A percentile compares a stretch with the other conserved stretches of the same genome.
phyloP scores from a whole-genome alignment of 805 yeast genomes.

The Saccharomyces eubayanus region DNA sequence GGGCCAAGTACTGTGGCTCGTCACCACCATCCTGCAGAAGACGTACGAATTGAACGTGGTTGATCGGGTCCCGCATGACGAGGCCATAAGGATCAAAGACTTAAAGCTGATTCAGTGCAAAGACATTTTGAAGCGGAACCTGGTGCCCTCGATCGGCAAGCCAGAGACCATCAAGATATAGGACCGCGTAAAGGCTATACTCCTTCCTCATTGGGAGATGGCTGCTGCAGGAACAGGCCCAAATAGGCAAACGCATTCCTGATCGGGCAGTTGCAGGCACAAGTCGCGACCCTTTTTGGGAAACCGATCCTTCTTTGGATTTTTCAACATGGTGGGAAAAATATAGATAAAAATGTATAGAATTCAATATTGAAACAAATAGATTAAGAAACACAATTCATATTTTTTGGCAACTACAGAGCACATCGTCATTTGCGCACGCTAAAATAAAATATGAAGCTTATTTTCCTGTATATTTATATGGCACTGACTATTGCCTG shows the following conservation, averaged over 20 bases:
- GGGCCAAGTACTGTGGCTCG: conserved; percentile 34
- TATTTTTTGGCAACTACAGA: not conserved
- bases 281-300: not conserved
- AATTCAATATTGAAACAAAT: not conserved
- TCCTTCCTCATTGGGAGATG: not conserved
- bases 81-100: conserved; percentile 31
- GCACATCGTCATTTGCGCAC: not conserved
- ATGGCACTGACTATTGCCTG: not conserved
- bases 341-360: not conserved
- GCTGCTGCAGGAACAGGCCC: not conserved
- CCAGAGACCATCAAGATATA: not conserved
- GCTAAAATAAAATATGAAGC: not conserved
- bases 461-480: not conserved
- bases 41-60: conserved; percentile 27
- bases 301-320: not conserved
- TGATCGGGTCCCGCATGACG: not conserved
- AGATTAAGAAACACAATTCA: not conserved
- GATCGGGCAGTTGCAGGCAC: not conserved
- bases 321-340: not conserved
- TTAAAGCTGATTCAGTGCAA: conserved; percentile 39
- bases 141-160: not conserved
- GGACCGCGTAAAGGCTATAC: not conserved
- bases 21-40: conserved; percentile 35
- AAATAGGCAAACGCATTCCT: not conserved
- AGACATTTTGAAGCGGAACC: conserved; percentile 17